Evolutionary conservation across 768 basidiomycete species (phyloP).

Genomic region (Mycena vitilis): DNA sequence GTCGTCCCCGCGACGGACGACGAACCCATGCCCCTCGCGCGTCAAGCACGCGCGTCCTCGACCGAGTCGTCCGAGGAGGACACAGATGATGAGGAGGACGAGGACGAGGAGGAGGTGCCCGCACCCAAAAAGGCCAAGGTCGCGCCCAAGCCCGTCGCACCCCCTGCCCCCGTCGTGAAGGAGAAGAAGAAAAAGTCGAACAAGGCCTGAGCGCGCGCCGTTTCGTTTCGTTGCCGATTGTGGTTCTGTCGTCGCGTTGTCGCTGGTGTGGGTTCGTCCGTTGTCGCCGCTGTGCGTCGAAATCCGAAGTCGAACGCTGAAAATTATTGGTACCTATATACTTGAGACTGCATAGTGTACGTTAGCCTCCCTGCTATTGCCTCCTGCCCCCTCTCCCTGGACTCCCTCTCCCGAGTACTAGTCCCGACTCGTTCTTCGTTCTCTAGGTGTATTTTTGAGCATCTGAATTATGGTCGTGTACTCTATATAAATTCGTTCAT

Average conservation of each 20-base stretch:
- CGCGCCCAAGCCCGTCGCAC: conserved; percentile 14
- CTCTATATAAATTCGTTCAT: too few relatives aligned
- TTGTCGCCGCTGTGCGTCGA: conserved; percentile 22
- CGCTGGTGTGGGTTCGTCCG: neutral
- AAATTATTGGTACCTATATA: conserved; percentile 38
- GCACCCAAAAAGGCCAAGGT: conserved; percentile 46
- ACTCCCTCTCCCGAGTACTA: too few relatives aligned
- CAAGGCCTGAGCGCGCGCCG: conserved; percentile 33
- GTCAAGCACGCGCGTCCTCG: neutral
- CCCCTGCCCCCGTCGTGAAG: conserved; percentile 36
- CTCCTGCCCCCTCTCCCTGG: neutral
- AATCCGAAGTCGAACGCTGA: conserved; percentile 15
- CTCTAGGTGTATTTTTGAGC: too few relatives aligned
- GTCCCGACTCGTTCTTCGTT: too few relatives aligned
- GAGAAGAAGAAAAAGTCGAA: conserved; percentile 46
- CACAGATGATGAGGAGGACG: conserved; percentile 40
- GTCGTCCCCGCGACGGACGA: conserved; percentile 43
- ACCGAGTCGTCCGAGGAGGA: conserved; percentile 20
- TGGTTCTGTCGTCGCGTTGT: conserved; percentile 25
- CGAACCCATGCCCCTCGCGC: conserved; percentile 31
- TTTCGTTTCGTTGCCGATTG: too few relatives aligned
- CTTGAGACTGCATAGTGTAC: conserved; percentile 6
- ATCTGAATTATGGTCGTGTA: too few relatives aligned
- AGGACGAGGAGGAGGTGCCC: conserved; percentile 41
- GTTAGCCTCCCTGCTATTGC: conserved; percentile 8